phyloP scores from a whole-genome alignment of 116 monocot genomes.

The Trichopus zeylanicus region DNA sequence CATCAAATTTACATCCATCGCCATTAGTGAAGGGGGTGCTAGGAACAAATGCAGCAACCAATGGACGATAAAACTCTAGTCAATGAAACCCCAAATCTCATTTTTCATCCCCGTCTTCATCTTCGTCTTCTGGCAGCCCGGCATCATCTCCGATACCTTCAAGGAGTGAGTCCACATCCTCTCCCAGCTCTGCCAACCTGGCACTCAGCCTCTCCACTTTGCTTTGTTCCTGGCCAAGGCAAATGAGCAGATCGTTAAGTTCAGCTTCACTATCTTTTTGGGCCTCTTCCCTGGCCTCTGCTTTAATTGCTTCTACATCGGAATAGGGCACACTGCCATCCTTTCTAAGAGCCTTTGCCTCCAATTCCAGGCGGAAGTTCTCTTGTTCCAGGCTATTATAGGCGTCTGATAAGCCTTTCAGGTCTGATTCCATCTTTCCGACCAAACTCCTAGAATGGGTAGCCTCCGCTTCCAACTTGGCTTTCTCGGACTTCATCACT shows the following conservation, averaged over 20 bases:
- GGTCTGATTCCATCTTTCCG: constrained; percentile 76
- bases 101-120: constrained; percentile 23
- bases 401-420: constrained; percentile 88
- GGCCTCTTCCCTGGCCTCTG: constrained; percentile 74
- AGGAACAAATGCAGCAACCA: too few relatives aligned
- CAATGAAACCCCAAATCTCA: neutral
- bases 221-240: constrained; percentile 96
- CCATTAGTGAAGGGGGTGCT: too few relatives aligned
- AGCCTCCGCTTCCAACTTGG: constrained; percentile 59
- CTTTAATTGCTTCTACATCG: constrained; percentile 62
- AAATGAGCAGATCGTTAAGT: constrained; percentile 86
- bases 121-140: constrained; percentile 44
- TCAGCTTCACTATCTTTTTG: constrained; percentile 86
- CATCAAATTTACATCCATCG: too few relatives aligned
- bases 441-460: constrained; percentile 45
- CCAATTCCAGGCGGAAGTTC: constrained; percentile 60
- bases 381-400: constrained; percentile 92
- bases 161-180: constrained; percentile 80
- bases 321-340: constrained; percentile 36
- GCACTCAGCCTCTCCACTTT: constrained; percentile 87
- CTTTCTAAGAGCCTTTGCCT: constrained; percentile 46
- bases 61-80: too few relatives aligned
- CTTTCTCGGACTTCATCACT: constrained; percentile 54
- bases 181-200: constrained; percentile 71
- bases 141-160: constrained; percentile 83